Conservation (phyloP, 495 filamentous ascomycete species). For the Annulohypoxylon maeteangense region DNA sequence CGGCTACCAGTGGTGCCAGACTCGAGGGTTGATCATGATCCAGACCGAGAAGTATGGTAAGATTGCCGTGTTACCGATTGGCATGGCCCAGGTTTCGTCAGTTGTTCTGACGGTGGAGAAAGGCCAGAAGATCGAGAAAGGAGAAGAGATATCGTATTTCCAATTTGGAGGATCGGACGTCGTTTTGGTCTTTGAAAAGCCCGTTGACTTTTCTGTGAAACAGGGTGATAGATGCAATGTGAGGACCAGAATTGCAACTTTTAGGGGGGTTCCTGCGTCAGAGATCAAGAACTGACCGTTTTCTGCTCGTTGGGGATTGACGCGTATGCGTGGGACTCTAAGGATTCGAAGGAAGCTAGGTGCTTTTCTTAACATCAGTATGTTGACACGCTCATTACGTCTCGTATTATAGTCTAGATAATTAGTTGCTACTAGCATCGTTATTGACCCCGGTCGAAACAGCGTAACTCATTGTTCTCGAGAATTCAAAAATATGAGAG, state of each 20-base stretch:
- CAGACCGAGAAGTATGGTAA: conserved; percentile 40
- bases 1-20: conserved; percentile 55
- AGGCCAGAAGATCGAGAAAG: conserved; percentile 47
- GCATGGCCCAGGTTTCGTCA: conserved; percentile 57
- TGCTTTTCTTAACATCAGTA: not conserved
- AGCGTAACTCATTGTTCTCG: too few relatives aligned
- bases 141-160: conserved; percentile 56
- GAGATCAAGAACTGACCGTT: not conserved
- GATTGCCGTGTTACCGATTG: conserved; percentile 55
- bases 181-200: conserved; percentile 46
- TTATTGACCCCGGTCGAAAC: too few relatives aligned
- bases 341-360: not conserved
- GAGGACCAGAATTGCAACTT: conserved; percentile 1
- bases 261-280: not conserved
- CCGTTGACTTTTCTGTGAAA: not conserved
- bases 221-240: not conserved
- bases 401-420: conserved; percentile 3
- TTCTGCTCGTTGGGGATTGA: not conserved
- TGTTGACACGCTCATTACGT: conserved; percentile 3
- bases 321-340: not conserved
- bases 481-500: too few relatives aligned
- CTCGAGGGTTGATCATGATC: conserved; percentile 50
- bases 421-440: too few relatives aligned
- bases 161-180: conserved; percentile 58
- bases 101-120: conserved; percentile 48